Evolutionary conservation across 495 filamentous ascomycete species (phyloP), one percentile per base, ranked within the genome.

Genomic region (Lineolata rhizophorae): DNA sequence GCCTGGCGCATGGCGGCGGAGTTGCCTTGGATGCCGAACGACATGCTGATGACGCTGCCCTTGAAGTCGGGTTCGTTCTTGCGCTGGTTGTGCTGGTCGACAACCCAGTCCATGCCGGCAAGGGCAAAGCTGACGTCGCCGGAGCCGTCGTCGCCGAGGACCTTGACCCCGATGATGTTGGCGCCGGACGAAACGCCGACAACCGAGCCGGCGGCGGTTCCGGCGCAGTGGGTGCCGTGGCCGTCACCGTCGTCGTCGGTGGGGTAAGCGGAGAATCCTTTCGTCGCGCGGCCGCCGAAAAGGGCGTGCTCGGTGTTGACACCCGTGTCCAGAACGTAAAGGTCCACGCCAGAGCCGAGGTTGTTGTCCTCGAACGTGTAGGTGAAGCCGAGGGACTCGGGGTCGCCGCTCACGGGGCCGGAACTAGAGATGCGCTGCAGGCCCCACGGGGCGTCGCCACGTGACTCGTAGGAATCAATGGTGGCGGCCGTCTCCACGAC

Each of bases 151-250:
- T 37, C 30, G 19, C 47, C 51, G 11, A 60, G 46, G 8, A 52
- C 50, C 39, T 56, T 55, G 28, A 60, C 42, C 6, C 51, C 52
- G 31, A 50, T 48, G 29, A 60, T 39, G 36, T 53, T 57, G 15
- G 55, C 56, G 24, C 43, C 40, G 10, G 43, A 43, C 5, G 53
- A 50, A 18, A 60, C 47, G 29, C 56, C 56, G 24, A 58, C 45
- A 6, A 41, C 24, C 18, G 22, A 21, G 10, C 46, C 50, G 6
- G 39, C 55, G 2, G 52, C 53, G 1, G 50, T 60, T 3, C 53
- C 56, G 11, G 55, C 38, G 18, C 50, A 47, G 35, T 60, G 56
- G 3, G 72, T 77, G 20, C 72, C 73, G 47, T 79, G 73, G 29
- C 61, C 61, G 22, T 53, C 51, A 1, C 41, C 34, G 30, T 65